phyloP scores from a whole-genome alignment of 768 basidiomycete species.

The Boletus insuetus region DNA sequence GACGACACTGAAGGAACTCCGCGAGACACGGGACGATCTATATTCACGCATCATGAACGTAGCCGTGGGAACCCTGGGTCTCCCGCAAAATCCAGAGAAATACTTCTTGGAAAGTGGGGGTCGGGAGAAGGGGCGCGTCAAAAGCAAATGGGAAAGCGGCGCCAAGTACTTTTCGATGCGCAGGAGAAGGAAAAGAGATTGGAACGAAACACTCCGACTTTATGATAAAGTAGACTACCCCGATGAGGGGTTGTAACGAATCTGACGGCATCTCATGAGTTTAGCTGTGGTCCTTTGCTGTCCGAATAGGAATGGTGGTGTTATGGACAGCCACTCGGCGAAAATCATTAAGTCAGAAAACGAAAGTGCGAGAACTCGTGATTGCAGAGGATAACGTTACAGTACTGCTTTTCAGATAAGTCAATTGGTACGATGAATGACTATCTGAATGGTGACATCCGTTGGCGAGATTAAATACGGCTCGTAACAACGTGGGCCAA shows the following conservation, averaged over 20 bases:
- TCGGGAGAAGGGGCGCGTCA: slow-evolving; percentile 68
- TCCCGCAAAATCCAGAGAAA: slow-evolving; percentile 68
- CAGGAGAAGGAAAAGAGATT: slow-evolving; percentile 79
- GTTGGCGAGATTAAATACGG: no score
- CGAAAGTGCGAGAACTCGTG: no score
- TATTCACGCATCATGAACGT: slow-evolving; percentile 66
- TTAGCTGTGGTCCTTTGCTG: neutral
- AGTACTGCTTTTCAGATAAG: no score
- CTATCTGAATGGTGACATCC: no score
- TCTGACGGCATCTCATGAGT: neutral
- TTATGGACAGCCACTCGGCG: no score
- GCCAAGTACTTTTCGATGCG: slow-evolving; percentile 77
- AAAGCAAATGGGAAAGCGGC: slow-evolving; percentile 63
- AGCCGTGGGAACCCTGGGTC: slow-evolving; percentile 52
- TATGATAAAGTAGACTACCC: slow-evolving; percentile 86
- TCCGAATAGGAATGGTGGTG: no score
- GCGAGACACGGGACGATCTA: slow-evolving; percentile 52
- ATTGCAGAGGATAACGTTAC: no score
- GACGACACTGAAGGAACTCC: slow-evolving; percentile 50
- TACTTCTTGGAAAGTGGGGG: slow-evolving; percentile 60
- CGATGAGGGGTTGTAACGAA: slow-evolving; percentile 38
- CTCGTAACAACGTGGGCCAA: neutral
- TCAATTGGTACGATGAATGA: neutral
- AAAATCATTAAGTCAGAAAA: no score
- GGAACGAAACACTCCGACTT: slow-evolving; percentile 81